Percentiles rank a stretch among this genome's conserved stretches.
These are phyloP conservation scores for Ustilago nuda DNA, from an alignment of 1,284 basidiomycete genomes.

Conservation along the genomic window DNA sequence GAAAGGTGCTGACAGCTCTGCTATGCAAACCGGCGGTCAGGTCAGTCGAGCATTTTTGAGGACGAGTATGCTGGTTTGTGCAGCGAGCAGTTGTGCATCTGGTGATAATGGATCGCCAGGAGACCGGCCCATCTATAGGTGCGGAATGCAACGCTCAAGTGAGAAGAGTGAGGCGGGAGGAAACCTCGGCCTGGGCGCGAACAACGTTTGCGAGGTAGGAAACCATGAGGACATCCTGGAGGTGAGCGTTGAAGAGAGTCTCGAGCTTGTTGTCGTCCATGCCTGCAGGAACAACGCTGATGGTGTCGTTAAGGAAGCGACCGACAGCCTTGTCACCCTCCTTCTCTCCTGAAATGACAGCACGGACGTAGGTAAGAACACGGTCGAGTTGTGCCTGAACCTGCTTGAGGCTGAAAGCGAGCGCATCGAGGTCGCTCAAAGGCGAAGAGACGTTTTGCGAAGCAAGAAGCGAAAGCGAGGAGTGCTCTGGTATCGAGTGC, in stretches of 20 bases:
- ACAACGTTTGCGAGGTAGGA: constrained; percentile 95
- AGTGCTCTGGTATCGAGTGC: constrained; percentile 70
- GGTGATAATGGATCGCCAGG: background rate
- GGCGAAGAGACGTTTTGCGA: constrained; percentile 73
- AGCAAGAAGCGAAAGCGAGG: constrained; percentile 74
- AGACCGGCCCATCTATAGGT: background rate
- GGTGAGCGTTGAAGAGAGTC: constrained; percentile 65
- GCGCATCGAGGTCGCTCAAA: constrained; percentile 69
- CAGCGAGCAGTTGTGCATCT: background rate
- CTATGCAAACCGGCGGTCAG: background rate
- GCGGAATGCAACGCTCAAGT: constrained; percentile 55
- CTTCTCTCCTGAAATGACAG: constrained; percentile 81
- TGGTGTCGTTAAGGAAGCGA: constrained; percentile 88
- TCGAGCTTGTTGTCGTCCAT: constrained; percentile 62
- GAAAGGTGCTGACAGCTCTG: background rate
- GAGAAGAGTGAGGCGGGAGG: constrained; percentile 85
- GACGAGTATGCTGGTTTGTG: background rate
- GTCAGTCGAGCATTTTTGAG: constrained; percentile 15
- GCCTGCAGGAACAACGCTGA: constrained; percentile 63
- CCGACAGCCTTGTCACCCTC: constrained; percentile 89
- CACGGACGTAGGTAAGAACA: constrained; percentile 86
- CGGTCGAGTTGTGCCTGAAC: constrained; percentile 85
- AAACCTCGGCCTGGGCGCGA: constrained; percentile 92
- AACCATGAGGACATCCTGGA: constrained; percentile 89
- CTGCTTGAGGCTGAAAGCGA: constrained; percentile 79